Conservation (phyloP, 495 filamentous ascomycete genomes). For the Penicillium desertorum region DNA sequence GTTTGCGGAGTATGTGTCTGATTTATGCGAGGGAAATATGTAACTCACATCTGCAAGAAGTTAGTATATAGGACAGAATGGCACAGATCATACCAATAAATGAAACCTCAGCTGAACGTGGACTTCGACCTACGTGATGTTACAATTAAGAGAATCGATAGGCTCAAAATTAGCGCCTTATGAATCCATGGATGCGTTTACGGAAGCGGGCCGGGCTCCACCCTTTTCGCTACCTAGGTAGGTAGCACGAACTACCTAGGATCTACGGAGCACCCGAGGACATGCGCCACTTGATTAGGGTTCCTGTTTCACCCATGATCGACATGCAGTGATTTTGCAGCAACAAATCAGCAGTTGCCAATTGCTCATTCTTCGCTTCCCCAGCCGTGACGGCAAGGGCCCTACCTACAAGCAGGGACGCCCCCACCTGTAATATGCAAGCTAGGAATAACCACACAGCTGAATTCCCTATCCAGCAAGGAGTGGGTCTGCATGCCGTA, state of each 20-base stretch:
- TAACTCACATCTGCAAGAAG: neutral
- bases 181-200: neutral
- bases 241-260: slow-evolving; percentile 1
- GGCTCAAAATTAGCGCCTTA: neutral
- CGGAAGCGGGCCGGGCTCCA: slow-evolving; percentile 8
- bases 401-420: no score
- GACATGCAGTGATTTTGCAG: neutral
- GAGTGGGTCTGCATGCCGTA: neutral
- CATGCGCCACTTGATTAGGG: neutral
- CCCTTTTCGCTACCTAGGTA: no score
- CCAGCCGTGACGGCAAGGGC: no score
- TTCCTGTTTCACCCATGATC: neutral
- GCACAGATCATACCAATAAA: neutral
- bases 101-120: neutral
- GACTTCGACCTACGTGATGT: neutral
- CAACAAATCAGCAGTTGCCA: neutral
- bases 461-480: neutral
- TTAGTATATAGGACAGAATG: neutral
- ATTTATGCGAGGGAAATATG: neutral
- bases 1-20: neutral
- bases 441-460: neutral
- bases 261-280: neutral
- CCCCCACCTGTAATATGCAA: neutral
- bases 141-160: no score
- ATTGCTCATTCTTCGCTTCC: neutral